Evolutionary conservation across 2,329 filamentous ascomycete genomes (phyloP), one percentile per base, ranked within the genome.

Genomic region (Dryadomyces quercus-mongolicae): DNA sequence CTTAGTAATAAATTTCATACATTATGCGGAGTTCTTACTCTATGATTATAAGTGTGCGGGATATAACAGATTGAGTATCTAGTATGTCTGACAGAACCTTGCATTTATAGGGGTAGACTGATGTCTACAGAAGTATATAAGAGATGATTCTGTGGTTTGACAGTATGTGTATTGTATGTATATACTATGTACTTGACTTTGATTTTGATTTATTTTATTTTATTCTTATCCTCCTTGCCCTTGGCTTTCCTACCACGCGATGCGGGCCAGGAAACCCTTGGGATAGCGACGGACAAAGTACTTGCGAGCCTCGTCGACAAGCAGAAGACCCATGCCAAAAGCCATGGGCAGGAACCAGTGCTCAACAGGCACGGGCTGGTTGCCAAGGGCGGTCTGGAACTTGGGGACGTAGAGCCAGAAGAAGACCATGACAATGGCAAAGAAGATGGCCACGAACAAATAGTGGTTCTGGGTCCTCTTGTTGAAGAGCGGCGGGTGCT

Each of bases 291-390:
- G 73, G 2, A 87, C 77, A 21, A 68, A 68, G 53, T 70, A 83
- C 65, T 88, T 88, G 57, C 85, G 75, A 12, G 61, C 70, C 67
- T 89, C 86, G 63, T 90, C 85, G 18, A 87, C 63, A 10, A 81
- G 61, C 51, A 89, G 64, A 42, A 87, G 72, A 0, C 71, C 80
- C 22, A 85, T 57, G 0, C 86, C 87, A 66, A 90, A 89, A 0
- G 81, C 76, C 64, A 86, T 81, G 0, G 87, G 86, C 51, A 92
- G 63, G 65, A 92, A 90, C 78, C 84, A 92, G 63, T 90, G 74
- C 66, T 86, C 85, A 0, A 82, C 80, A 0, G 86, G 84, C 0
- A 91, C 81, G 0, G 69, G 63, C 0, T 78, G 74, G 0, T 85
- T 89, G 18, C 68, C 75, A 1, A 89, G 69, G 1, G 79, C 73